Conservation (phyloP, 768 basidiomycete species). For the Boletales sp. region DNA sequence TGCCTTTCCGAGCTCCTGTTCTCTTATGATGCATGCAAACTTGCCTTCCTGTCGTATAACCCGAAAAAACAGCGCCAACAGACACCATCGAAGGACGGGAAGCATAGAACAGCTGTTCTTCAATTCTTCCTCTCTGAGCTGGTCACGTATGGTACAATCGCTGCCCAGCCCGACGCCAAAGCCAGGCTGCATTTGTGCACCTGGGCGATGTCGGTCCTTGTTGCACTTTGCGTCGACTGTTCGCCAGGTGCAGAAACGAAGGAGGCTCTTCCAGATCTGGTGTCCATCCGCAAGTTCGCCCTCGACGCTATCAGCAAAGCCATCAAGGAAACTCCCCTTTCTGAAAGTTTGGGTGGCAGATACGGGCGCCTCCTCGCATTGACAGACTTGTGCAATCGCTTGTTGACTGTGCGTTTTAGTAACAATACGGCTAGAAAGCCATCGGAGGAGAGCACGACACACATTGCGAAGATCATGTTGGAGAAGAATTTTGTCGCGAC, state of each 20-base stretch:
- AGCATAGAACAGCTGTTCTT: slow-evolving; percentile 62
- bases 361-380: slow-evolving; percentile 89
- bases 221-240: slow-evolving; percentile 90
- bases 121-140: slow-evolving; percentile 83
- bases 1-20: slow-evolving; percentile 88
- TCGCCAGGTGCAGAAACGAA: slow-evolving; percentile 62
- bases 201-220: slow-evolving; percentile 87
- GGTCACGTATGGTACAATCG: slow-evolving; percentile 71
- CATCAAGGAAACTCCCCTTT: slow-evolving; percentile 70
- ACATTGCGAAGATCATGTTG: slow-evolving; percentile 95
- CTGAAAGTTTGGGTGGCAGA: slow-evolving; percentile 63
- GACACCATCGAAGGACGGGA: slow-evolving; percentile 66
- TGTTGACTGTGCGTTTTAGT: slow-evolving; percentile 78
- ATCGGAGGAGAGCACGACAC: slow-evolving; percentile 73
- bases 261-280: slow-evolving; percentile 72
- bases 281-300: slow-evolving; percentile 90
- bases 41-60: slow-evolving; percentile 77
- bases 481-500: slow-evolving; percentile 95
- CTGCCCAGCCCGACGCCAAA: slow-evolving; percentile 54
- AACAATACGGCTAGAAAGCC: slow-evolving; percentile 47
- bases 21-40: slow-evolving; percentile 90
- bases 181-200: slow-evolving; percentile 65
- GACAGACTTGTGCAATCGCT: slow-evolving; percentile 81
- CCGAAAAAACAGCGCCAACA: slow-evolving; percentile 55
- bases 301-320: slow-evolving; percentile 84